These are phyloP conservation scores for Komagataella ulmi DNA, from an alignment of 805 yeast genomes.

Conservation along the genomic window DNA sequence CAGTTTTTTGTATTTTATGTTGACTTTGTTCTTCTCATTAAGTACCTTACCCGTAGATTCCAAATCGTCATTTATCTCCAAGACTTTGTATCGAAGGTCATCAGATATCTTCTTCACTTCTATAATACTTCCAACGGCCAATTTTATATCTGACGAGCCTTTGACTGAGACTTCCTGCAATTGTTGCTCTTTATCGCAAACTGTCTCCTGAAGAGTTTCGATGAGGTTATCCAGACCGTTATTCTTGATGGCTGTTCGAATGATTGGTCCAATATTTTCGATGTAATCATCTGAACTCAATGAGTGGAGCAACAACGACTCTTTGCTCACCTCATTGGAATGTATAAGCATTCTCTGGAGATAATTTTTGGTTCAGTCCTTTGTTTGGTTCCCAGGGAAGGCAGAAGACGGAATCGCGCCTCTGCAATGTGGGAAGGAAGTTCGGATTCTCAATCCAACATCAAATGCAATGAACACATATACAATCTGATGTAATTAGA, in stretches of 20 bases:
- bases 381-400: neutral
- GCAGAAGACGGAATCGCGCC: neutral
- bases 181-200: constrained; percentile 48
- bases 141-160: constrained; percentile 39
- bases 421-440: neutral
- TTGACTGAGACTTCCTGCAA: constrained; percentile 48
- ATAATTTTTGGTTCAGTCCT: neutral
- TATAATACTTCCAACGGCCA: constrained; percentile 51
- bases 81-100: constrained; percentile 39
- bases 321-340: constrained; percentile 3
- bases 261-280: constrained; percentile 68
- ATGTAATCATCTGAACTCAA: constrained; percentile 53
- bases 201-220: constrained; percentile 38
- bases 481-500: neutral
- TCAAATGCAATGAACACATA: neutral
- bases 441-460: too few species aligned
- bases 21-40: constrained; percentile 43
- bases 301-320: constrained; percentile 19
- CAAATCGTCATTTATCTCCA: constrained; percentile 41
- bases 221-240: constrained; percentile 44
- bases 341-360: neutral
- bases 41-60: constrained; percentile 55
- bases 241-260: constrained; percentile 45
- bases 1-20: constrained; percentile 49
- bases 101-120: constrained; percentile 45